Percentiles rank a stretch among this genome's conserved stretches.
phyloP scores from a whole-genome alignment of 2,329 filamentous ascomycete genomes.

The Colletotrichum simmondsii region DNA sequence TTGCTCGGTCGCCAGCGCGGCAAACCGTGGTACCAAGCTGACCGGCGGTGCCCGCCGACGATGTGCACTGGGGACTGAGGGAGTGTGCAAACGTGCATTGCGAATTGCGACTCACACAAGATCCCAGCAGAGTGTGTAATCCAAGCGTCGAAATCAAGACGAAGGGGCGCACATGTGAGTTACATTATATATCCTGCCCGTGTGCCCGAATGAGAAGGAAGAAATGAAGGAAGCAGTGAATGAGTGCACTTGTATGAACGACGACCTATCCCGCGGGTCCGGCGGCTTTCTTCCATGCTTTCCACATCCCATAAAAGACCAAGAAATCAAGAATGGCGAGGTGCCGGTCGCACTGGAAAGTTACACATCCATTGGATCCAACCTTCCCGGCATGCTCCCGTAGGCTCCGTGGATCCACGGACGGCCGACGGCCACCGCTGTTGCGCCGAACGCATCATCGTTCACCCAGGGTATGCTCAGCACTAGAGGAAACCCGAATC shows the following conservation, averaged over 20 bases:
- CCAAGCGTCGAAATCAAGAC: not conserved
- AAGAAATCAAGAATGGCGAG: not conserved
- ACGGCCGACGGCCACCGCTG: not conserved
- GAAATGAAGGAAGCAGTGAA: not conserved
- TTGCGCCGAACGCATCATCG: not conserved
- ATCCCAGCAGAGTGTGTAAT: not conserved
- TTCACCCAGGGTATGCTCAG: not conserved
- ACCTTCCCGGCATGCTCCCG: conserved; percentile 17
- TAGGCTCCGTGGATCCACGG: not conserved
- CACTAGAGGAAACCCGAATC: not conserved
- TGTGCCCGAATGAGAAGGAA: not conserved
- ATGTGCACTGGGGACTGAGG: not conserved
- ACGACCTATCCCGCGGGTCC: not conserved
- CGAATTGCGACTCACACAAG: not conserved
- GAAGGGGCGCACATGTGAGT: not conserved
- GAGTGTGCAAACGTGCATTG: conserved; percentile 29
- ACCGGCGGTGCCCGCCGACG: not conserved
- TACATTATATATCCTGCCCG: not conserved
- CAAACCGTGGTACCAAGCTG: not conserved
- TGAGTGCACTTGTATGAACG: not conserved
- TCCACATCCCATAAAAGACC: not conserved
- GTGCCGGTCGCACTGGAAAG: conserved; percentile 7
- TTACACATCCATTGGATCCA: not conserved
- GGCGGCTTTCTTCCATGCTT: not conserved
- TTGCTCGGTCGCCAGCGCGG: conserved; percentile 11